These are phyloP conservation scores for Volvariella surrecta DNA, from an alignment of 1,284 basidiomycete species.

Conservation along the genomic window DNA sequence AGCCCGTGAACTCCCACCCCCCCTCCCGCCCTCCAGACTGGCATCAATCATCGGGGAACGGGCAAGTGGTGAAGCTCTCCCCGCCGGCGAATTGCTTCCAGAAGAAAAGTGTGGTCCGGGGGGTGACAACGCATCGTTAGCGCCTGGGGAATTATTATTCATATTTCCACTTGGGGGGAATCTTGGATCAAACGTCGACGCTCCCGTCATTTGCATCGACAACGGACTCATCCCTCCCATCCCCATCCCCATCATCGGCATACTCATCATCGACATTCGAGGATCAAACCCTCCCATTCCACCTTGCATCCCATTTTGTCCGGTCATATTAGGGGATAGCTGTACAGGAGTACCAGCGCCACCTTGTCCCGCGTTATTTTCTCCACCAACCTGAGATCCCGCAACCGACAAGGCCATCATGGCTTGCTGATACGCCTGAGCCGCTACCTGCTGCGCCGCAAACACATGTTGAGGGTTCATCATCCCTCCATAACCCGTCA, in stretches of 20 bases:
- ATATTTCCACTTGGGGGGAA: slow-evolving; percentile 30
- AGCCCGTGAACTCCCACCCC: too few species aligned
- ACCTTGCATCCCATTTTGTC: slow-evolving; percentile 15
- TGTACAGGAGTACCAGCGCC: slow-evolving; percentile 16
- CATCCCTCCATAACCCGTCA: slow-evolving; percentile 56
- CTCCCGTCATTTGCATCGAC: slow-evolving; percentile 52
- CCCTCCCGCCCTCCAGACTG: slow-evolving; percentile 18
- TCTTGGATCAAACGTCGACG: slow-evolving; percentile 45
- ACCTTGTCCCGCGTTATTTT: slow-evolving; percentile 16
- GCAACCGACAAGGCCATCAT: slow-evolving; percentile 83
- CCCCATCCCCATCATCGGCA: slow-evolving; percentile 35
- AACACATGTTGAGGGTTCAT: slow-evolving; percentile 86
- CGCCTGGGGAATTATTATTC: slow-evolving; percentile 22
- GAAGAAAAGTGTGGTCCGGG: slow-evolving; percentile 25
- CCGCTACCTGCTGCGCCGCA: slow-evolving; percentile 84
- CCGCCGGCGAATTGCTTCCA: slow-evolving; percentile 30
- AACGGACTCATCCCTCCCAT: slow-evolving; percentile 20
- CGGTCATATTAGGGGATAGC: slow-evolving; percentile 53
- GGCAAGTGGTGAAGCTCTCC: slow-evolving; percentile 31
- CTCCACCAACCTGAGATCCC: slow-evolving; percentile 65
- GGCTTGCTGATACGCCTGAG: slow-evolving; percentile 85
- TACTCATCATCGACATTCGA: slow-evolving; percentile 47
- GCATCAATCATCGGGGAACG: slow-evolving; percentile 20
- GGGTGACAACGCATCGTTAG: slow-evolving; percentile 25
- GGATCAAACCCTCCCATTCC: slow-evolving; percentile 33